phyloP scores from a whole-genome alignment of 176 grass and related monocot genomes.

The Zizania latifolia region DNA sequence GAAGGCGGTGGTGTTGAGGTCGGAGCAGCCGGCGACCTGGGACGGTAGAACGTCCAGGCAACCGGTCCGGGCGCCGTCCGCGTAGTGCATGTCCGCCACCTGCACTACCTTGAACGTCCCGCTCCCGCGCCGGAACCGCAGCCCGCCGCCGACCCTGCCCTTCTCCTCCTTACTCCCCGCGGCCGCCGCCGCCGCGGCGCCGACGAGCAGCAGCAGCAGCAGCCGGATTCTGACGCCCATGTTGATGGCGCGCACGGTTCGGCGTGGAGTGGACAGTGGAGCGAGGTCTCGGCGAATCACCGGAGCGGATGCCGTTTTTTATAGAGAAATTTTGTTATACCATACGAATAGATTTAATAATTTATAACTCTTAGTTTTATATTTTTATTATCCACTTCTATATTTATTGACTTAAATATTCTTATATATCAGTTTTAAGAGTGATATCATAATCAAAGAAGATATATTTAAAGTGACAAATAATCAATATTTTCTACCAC shows the following conservation, averaged over 20 bases:
- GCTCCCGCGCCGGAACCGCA: slow-evolving; percentile 49
- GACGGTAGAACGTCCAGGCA: slow-evolving; percentile 66
- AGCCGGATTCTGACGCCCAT: neutral
- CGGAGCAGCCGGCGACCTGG: slow-evolving; percentile 60
- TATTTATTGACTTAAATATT: too few species aligned
- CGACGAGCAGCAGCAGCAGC: neutral
- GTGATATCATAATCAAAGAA: too few species aligned
- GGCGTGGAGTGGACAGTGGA: neutral
- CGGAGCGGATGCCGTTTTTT: neutral
- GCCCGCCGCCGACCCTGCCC: neutral
- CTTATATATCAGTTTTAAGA: too few species aligned
- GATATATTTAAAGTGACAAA: too few species aligned
- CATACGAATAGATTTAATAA: too few species aligned
- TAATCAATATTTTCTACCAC: too few species aligned
- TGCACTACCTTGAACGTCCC: slow-evolving; percentile 92
- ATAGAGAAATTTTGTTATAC: too few species aligned
- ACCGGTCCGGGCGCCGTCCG: slow-evolving; percentile 47
- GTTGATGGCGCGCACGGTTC: neutral
- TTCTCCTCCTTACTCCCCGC: neutral
- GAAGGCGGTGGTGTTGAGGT: slow-evolving; percentile 98
- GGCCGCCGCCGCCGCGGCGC: neutral
- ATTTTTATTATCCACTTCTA: too few species aligned
- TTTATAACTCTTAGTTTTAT: too few species aligned
- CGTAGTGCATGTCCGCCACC: slow-evolving; percentile 99
- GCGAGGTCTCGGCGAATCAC: neutral